Evolutionary conservation across 176 grass and related monocot species (phyloP), one percentile per base, ranked within the genome.

Genomic region (Sorghum bicolor): DNA sequence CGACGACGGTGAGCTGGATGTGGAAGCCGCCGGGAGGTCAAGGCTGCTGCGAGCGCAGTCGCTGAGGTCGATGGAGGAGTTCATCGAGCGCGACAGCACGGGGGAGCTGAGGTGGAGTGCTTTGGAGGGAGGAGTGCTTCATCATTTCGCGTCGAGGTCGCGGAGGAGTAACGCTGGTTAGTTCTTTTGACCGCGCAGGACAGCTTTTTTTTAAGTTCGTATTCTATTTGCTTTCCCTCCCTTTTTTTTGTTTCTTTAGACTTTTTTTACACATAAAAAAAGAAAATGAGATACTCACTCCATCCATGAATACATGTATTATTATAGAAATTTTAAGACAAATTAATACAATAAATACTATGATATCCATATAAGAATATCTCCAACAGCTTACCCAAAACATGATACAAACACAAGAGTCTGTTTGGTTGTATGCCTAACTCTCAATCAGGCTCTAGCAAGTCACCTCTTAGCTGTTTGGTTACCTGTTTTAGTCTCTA

Each of bases 91-190:
- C 11, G 69, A 34, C 20, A n/a, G 57, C 19, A 83, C 12, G 20
- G 57, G 81, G 55, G 70, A 48, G 55, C 81, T 74, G 28, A 47
- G 40, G 39, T 83, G 69, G 81, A 64, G 81, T 5, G 69, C 41
- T 22, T 48, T 83, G 70, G 57, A 64, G 53, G 17, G 70, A 15
- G 7, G 52, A 15, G 55, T 7, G 8, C 55, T 60, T 60, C 55
- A 25, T 60, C 55, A 25, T 22, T 2, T 73, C 28, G 45, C 57
- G 9, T 64, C 70, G 22, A 36, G 19, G 70, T 48, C 39, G 57
- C 39, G 19, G 2, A 61, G 36, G 1, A 64, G 40, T 31, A 16
- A 29, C 32, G 19, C 6, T 36, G 81, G 80, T 74, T 15, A 39
- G 32, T 53, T 69, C 22, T 5, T 28, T 58, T 41, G 16, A 0